Base-by-base conservation (phyloP, 2,329 filamentous ascomycete genomes). In the Pseudocercospora eumusae region DNA sequence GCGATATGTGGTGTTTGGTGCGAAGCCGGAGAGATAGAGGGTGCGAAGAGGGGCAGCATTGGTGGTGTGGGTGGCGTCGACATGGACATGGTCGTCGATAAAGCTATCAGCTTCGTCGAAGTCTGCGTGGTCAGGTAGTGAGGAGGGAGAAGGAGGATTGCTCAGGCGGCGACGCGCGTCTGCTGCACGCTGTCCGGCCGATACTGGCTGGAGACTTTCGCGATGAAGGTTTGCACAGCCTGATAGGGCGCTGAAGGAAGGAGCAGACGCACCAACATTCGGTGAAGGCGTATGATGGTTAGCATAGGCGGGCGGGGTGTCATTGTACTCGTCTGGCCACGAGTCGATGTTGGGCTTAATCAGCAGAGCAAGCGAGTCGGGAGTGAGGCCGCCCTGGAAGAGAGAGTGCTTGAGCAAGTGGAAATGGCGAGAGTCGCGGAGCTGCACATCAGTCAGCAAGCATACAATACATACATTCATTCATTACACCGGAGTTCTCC, bases 1-100 rank as follows among this genome's bases (percentile, higher is more conserved):
- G 52, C 81, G 81, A 70, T 90, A 85, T 0, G 86, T 89, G 13
- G 83, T 84, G 2, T 79, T 79, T 4, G 87, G 82, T 0, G 87
- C 78, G 0, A 95, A 79, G 61, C 88, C 86, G 36, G 76, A 77
- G 55, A 93, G 78, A 21, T 85, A 77, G 21, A 96, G 66, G 0
- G 88, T 89, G 54, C 89, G 68, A 21, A 63, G 58, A 23, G 47
- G 54, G 10, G 55, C 49, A 11, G 53, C 60, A 18, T 21, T 49
- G 31, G 60, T 62, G 49, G 40, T 49, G 25, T 23, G 18, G 7
- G 47, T 47, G 18, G 53, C 40, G 23, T 55, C 59, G 18, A 33
- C 52, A 5, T 59, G 58, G 13, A 62, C 56, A 23, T 55, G 58
- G 5, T 66, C 63, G 18, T 64, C 61, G 63, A 57, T 58, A 50